Conservation (phyloP, 2,329 filamentous ascomycete genomes). For the Cordyceps farinosa region DNA sequence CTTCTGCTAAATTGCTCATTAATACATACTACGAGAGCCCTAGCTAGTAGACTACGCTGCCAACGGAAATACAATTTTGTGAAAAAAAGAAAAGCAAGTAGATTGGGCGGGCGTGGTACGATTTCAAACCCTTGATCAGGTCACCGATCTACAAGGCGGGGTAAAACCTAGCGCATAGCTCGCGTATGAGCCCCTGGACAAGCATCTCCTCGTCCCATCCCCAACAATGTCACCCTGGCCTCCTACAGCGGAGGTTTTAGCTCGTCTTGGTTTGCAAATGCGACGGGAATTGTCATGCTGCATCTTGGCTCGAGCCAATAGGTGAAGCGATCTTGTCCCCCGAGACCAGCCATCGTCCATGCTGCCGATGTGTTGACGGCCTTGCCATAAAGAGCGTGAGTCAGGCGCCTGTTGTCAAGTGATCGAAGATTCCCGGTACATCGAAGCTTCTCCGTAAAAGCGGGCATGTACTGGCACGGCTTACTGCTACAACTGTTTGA, state of each 20-base stretch:
- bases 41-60: too few relatives aligned
- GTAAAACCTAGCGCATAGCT: neutral
- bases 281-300: neutral
- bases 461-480: neutral
- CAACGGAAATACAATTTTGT: too few relatives aligned
- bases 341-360: neutral
- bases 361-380: neutral
- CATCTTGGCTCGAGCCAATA: neutral
- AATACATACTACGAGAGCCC: too few relatives aligned
- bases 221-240: neutral
- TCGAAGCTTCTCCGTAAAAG: neutral
- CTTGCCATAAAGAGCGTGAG: neutral
- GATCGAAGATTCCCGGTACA: neutral
- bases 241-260: neutral
- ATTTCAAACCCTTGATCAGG: neutral
- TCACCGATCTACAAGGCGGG: neutral
- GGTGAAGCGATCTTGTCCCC: neutral
- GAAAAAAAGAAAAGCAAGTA: neutral
- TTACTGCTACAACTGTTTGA: too few relatives aligned
- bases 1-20: neutral
- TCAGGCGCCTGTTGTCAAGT: neutral
- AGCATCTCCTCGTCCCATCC: too few relatives aligned
- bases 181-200: neutral
- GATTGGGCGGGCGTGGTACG: neutral
- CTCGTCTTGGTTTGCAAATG: neutral